Evolutionary conservation across 1,139 yeast genomes (phyloP), one percentile per base, ranked within the genome.

Genomic region (Yamadazyma atlantica): DNA sequence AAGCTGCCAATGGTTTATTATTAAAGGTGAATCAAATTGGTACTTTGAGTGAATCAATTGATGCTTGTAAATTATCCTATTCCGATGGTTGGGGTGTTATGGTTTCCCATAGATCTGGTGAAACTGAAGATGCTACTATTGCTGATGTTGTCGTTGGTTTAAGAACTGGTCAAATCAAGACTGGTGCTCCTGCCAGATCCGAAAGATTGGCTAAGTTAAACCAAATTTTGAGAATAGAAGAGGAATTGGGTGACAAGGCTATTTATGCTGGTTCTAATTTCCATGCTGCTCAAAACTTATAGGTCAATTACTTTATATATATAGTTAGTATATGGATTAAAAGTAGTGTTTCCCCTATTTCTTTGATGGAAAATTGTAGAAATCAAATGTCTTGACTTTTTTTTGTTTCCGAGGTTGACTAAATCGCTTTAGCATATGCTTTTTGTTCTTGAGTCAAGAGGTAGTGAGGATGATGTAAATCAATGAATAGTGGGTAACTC

Each of bases 141-240:
- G 96, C 96, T 59, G 96, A 88, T 72, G 78, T 88, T 66, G 78
- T 85, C 55, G 95, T 88, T 57, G 96, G 96, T 73, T 78, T 88
- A 68, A 84, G 95, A 78, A 60, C 92, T 53, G 96, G 95, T 66
- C 96, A 88, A 78, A 82, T 88, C 73, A 88, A 88, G 86, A 83
- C 95, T 55, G 96, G 96, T 80, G 96, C 96, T 60, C 95, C 96
- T 62, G 94, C 95, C 54, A 85, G 96, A 78, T 85, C 95, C 52
- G 96, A 88, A 78, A 87, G 96, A 80, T 81, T 88, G 69, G 95
- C 95, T 66, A 88, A 88, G 78, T 81, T 82, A 69, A 83, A 83
- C 82, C 92, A 87, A 78, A 80, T 88, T 66, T 80, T 88, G 69
- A 85, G 96, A 76, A 88, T 88, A 60, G 96, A 88, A 78, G 94